These are phyloP conservation scores for Ulmus americana DNA, from an alignment of 331 rosid genomes.

Conservation along the genomic window DNA sequence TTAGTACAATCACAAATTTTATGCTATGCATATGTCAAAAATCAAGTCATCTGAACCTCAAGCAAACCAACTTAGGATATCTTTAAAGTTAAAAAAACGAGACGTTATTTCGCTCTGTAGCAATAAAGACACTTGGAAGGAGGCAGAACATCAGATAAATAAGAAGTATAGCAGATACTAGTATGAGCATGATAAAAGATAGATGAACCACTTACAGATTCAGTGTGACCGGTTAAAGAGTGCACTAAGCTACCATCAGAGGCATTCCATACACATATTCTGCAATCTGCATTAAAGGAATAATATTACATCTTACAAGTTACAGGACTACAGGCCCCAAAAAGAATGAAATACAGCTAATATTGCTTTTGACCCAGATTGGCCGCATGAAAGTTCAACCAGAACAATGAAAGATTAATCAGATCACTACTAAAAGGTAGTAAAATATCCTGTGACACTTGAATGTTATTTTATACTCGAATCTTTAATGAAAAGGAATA, in stretches of 20 bases:
- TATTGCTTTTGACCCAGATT: neutral
- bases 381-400: too few species aligned
- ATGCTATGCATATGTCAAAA: neutral
- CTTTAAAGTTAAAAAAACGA: neutral
- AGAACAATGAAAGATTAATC: neutral
- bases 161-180: neutral
- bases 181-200: neutral
- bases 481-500: slow-evolving; percentile 3
- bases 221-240: slow-evolving; percentile 91
- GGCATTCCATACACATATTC: slow-evolving; percentile 99
- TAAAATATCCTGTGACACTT: neutral
- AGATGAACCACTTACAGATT: slow-evolving; percentile 58
- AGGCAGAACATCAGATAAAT: neutral
- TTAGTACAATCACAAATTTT: slow-evolving; percentile 14
- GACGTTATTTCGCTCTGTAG: neutral
- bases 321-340: neutral
- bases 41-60: neutral
- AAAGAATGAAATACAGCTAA: neutral
- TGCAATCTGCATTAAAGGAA: slow-evolving; percentile 63
- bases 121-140: neutral
- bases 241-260: slow-evolving; percentile 96
- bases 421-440: neutral
- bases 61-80: neutral
- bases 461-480: neutral
- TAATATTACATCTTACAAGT: slow-evolving; percentile 6